Evolutionary conservation across 1,139 yeast genomes (phyloP).

Genomic region (Taphrina wiesneri): DNA sequence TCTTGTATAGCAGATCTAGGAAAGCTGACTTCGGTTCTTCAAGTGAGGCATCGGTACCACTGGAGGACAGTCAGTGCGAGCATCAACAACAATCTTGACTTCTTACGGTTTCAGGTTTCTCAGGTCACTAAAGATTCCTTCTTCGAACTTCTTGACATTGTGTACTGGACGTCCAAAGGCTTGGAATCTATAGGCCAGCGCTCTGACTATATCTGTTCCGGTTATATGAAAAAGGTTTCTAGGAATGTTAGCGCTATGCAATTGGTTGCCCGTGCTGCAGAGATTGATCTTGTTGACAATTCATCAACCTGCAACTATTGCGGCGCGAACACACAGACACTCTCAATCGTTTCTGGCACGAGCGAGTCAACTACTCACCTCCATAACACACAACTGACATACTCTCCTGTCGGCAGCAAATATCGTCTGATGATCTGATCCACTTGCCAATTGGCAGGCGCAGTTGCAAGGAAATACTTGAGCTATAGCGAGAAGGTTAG

Average conservation of each 20-base stretch:
- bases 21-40: constrained; percentile 88
- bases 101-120: constrained; percentile 68
- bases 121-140: constrained; percentile 89
- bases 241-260: constrained; percentile 3
- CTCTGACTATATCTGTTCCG: constrained; percentile 93
- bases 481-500: constrained; percentile 42
- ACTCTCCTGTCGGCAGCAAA: constrained; percentile 82
- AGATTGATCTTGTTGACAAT: constrained; percentile 5
- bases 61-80: not conserved
- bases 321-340: constrained; percentile 12
- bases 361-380: constrained; percentile 12
- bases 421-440: constrained; percentile 85
- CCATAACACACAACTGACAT: constrained; percentile 91
- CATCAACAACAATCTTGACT: not conserved
- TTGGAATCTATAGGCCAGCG: constrained; percentile 83
- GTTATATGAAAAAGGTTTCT: constrained; percentile 85
- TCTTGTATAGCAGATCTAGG: constrained; percentile 77
- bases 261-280: not conserved
- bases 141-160: constrained; percentile 93
- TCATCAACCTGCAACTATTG: constrained; percentile 16
- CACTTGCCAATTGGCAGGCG: constrained; percentile 93
- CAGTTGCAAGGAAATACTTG: constrained; percentile 82
- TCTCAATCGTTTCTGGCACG: constrained; percentile 2
- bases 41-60: constrained; percentile 68
- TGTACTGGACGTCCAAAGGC: constrained; percentile 83